These are phyloP conservation scores for Candida xyloterini DNA, from an alignment of 805 yeast genomes.

Conservation along the genomic window DNA sequence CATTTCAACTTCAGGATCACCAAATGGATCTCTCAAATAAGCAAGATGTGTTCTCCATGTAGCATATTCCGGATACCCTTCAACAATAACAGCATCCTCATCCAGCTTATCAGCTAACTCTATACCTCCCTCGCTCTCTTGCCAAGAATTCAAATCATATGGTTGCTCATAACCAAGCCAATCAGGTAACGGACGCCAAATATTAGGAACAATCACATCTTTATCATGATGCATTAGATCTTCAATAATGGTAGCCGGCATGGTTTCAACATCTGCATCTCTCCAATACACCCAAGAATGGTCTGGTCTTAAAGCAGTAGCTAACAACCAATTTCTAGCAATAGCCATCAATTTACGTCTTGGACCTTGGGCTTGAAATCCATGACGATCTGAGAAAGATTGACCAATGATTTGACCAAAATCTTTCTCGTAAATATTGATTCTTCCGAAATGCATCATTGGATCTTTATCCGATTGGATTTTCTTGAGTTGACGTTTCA, in stretches of 20 bases:
- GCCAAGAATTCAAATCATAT: conserved; percentile 79
- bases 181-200: conserved; percentile 83
- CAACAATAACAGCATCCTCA: conserved; percentile 94
- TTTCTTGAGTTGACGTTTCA: conserved; percentile 54
- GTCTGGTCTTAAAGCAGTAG: conserved; percentile 81
- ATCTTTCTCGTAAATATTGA: conserved; percentile 84
- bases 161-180: conserved; percentile 82
- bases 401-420: conserved; percentile 92
- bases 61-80: conserved; percentile 93
- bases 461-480: conserved; percentile 65
- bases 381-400: conserved; percentile 86
- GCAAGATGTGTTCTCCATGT: conserved; percentile 98
- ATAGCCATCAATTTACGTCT: conserved; percentile 90
- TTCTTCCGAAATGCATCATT: conserved; percentile 66
- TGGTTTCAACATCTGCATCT: conserved; percentile 89
- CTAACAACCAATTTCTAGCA: conserved; percentile 88
- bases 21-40: conserved; percentile 86
- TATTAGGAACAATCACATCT: conserved; percentile 90
- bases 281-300: conserved; percentile 97
- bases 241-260: conserved; percentile 77
- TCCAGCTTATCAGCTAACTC: conserved; percentile 70
- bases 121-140: conserved; percentile 72
- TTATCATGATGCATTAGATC: conserved; percentile 85
- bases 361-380: conserved; percentile 91
- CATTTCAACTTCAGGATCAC: conserved; percentile 89